Evolutionary conservation across 208 protist species (phyloP).

Genomic region (Herpetomonas samuelpessoai): DNA sequence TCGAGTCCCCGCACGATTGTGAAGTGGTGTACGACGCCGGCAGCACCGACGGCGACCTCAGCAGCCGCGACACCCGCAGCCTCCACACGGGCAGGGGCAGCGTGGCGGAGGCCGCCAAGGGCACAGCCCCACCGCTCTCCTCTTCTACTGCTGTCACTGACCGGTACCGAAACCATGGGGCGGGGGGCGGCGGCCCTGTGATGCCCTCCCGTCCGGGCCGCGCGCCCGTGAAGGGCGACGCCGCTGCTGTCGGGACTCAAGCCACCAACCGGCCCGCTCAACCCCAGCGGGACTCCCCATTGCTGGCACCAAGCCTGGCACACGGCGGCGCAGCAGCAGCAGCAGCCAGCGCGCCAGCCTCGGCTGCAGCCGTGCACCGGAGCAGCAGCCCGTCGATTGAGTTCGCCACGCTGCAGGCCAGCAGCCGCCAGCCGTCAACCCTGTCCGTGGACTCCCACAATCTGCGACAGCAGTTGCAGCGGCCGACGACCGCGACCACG

Average conservation of each 20-base stretch:
- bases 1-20: conserved; percentile 4
- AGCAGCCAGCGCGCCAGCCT: background rate
- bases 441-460: background rate
- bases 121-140: conserved; percentile 7
- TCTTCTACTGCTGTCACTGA: too few species aligned
- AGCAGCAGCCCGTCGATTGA: background rate
- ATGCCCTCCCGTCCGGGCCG: background rate
- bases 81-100: conserved; percentile 1
- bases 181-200: conserved; percentile 10
- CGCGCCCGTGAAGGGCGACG: too few species aligned
- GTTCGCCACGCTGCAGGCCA: background rate
- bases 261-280: too few species aligned
- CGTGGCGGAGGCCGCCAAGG: conserved; percentile 1
- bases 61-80: background rate
- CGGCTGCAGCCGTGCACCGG: background rate
- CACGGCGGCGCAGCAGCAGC: conserved; percentile 10
- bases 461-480: background rate
- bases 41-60: conserved; percentile 5
- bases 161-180: too few species aligned
- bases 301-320: conserved; percentile 2
- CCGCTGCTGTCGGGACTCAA: too few species aligned
- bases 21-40: conserved; percentile 28
- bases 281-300: background rate
- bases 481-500: conserved; percentile 2
- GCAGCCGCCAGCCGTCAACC: background rate